Evolutionary conservation across 2,329 filamentous ascomycete species (phyloP).

Genomic region (Ceratocystis eucalypticola): DNA sequence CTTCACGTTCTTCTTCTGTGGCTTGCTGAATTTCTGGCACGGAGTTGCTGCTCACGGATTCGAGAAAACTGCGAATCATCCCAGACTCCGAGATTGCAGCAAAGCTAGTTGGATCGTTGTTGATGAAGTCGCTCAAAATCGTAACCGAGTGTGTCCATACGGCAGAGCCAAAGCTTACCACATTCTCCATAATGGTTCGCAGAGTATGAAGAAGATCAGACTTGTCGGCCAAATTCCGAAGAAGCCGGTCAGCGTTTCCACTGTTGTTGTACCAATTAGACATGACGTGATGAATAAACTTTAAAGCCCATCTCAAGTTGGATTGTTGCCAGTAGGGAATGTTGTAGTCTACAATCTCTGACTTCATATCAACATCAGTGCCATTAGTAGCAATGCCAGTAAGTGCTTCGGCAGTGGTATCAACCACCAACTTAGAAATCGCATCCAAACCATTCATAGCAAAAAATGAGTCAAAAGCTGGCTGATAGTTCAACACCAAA

Average conservation of each 20-base stretch:
- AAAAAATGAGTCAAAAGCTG: slow-evolving; percentile 73
- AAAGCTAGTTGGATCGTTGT: slow-evolving; percentile 97
- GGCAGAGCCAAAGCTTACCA: slow-evolving; percentile 69
- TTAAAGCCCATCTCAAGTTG: slow-evolving; percentile 83
- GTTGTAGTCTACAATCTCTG: slow-evolving; percentile 77
- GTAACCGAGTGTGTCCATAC: slow-evolving; percentile 93
- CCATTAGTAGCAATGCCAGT: slow-evolving; percentile 55
- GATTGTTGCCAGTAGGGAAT: slow-evolving; percentile 90
- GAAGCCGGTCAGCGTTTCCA: slow-evolving; percentile 74
- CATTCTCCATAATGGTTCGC: slow-evolving; percentile 67
- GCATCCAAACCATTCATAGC: slow-evolving; percentile 72
- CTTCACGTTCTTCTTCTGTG: slow-evolving; percentile 23
- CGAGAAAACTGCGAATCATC: slow-evolving; percentile 71
- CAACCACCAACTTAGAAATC: slow-evolving; percentile 75
- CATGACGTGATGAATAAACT: slow-evolving; percentile 95
- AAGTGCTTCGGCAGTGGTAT: slow-evolving; percentile 60
- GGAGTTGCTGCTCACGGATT: slow-evolving; percentile 54
- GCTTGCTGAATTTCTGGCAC: slow-evolving; percentile 26
- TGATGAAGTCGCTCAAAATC: slow-evolving; percentile 89
- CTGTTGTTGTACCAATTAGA: slow-evolving; percentile 53
- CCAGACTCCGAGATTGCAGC: slow-evolving; percentile 89
- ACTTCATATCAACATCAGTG: slow-evolving; percentile 55
- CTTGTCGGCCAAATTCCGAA: slow-evolving; percentile 90
- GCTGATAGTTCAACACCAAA: slow-evolving; percentile 71
- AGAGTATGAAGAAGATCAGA: slow-evolving; percentile 69